Evolutionary conservation across 1,139 yeast species (phyloP).

Genomic region (Zygosaccharomyces sapae): DNA sequence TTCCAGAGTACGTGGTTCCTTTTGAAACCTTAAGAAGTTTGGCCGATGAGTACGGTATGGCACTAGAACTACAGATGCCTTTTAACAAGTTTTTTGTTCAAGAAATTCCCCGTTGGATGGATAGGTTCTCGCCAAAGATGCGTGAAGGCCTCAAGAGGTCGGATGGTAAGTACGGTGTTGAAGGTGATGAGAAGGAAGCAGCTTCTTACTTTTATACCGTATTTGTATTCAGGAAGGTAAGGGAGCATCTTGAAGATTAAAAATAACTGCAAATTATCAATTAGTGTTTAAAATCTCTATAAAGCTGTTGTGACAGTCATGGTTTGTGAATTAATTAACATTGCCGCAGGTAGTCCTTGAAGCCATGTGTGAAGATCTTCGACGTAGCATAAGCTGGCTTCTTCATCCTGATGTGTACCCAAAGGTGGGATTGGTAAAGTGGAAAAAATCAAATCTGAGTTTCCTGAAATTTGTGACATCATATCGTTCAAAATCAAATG

Average conservation of each 20-base stretch:
- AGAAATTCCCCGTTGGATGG: constrained; percentile 65
- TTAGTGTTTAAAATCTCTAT: constrained; percentile 30
- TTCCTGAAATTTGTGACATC: constrained; percentile 60
- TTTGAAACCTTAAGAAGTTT: constrained; percentile 78
- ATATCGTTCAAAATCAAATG: constrained; percentile 82
- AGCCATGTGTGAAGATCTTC: constrained; percentile 78
- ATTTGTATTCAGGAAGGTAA: constrained; percentile 36
- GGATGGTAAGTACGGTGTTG: constrained; percentile 82
- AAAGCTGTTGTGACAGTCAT: constrained; percentile 93
- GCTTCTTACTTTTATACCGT: constrained; percentile 46
- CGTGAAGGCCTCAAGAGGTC: constrained; percentile 64
- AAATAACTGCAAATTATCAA: constrained; percentile 3
- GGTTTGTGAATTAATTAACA: constrained; percentile 82
- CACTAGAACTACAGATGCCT: constrained; percentile 66
- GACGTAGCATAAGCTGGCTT: constrained; percentile 69
- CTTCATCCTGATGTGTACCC: constrained; percentile 70
- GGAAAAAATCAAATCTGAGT: constrained; percentile 71
- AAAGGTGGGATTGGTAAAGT: constrained; percentile 84
- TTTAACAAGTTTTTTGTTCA: constrained; percentile 80
- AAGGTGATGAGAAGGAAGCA: constrained; percentile 87
- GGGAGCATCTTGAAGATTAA: constrained; percentile 22
- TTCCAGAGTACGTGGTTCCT: constrained; percentile 97
- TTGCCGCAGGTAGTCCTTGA: constrained; percentile 71
- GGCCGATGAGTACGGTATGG: constrained; percentile 79
- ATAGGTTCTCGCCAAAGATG: constrained; percentile 57